Percentiles rank a stretch among this genome's conserved stretches.
phyloP scores from a whole-genome alignment of 2,329 filamentous ascomycete genomes.

The Rosellinia necatrix region DNA sequence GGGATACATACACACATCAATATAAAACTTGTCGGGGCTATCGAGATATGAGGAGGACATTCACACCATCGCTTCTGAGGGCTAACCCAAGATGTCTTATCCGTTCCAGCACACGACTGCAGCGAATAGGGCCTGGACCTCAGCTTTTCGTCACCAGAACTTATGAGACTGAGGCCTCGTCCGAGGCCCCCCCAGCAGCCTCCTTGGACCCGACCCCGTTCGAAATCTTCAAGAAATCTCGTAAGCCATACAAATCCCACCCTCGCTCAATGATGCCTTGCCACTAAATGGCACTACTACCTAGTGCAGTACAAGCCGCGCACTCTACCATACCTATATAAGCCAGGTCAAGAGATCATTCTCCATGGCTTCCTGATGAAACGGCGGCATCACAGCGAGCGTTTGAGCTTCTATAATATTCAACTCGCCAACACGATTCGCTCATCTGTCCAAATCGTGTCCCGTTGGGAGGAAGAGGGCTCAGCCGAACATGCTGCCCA shows the following conservation, averaged over 20 bases:
- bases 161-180: neutral
- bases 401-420: constrained; percentile 70
- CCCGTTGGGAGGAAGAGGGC: constrained; percentile 48
- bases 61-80: constrained; percentile 5
- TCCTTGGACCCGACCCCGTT: constrained; percentile 9
- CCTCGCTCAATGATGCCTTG: neutral
- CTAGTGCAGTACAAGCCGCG: neutral
- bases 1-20: too few relatives aligned
- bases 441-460: constrained; percentile 45
- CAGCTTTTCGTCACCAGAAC: too few relatives aligned
- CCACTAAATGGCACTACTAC: neutral
- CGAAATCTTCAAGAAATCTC: constrained; percentile 23
- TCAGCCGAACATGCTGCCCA: constrained; percentile 44
- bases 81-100: constrained; percentile 1
- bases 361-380: constrained; percentile 75
- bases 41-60: constrained; percentile 10
- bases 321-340: constrained; percentile 21
- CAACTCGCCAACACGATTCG: constrained; percentile 33
- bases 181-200: neutral
- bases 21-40: neutral
- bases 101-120: neutral
- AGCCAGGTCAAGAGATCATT: constrained; percentile 47
- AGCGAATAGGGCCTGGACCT: neutral
- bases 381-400: constrained; percentile 68
- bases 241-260: constrained; percentile 27